Evolutionary conservation across 2,329 filamentous ascomycete genomes (phyloP).

Genomic region (Fonsecaea pugnacius): DNA sequence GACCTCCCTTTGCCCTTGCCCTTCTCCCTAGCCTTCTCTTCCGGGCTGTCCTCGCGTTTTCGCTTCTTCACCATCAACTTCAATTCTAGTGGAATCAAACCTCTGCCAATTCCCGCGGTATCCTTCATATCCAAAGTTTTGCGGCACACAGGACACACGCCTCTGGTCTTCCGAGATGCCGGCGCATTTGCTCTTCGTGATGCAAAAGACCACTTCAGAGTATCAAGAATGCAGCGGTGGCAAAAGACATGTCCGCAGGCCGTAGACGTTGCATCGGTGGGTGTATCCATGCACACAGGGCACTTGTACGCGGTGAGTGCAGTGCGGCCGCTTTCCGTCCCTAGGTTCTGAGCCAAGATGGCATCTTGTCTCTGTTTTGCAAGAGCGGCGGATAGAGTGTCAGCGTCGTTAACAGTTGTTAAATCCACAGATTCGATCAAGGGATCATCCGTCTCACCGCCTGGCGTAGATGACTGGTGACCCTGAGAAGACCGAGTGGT

Average conservation of each 20-base stretch:
- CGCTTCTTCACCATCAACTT: constrained; percentile 31
- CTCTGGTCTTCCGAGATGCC: constrained; percentile 41
- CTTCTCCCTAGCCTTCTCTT: constrained; percentile 17
- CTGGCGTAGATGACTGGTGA: not conserved
- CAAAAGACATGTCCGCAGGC: constrained; percentile 68
- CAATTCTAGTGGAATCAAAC: constrained; percentile 35
- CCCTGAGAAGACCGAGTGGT: constrained; percentile 1
- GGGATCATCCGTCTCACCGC: constrained; percentile 10
- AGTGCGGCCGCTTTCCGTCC: constrained; percentile 42
- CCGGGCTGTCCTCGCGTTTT: constrained; percentile 20
- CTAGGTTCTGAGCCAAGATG: constrained; percentile 47
- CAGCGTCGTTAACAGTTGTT: constrained; percentile 49
- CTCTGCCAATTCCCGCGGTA: constrained; percentile 38
- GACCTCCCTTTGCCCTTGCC: constrained; percentile 27
- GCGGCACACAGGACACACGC: constrained; percentile 53
- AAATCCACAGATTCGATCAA: constrained; percentile 57
- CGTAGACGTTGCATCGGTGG: constrained; percentile 63
- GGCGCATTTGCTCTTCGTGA: constrained; percentile 47
- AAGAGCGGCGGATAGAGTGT: constrained; percentile 50
- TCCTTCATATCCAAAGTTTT: constrained; percentile 48
- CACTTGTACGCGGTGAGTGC: constrained; percentile 58
- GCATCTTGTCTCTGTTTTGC: constrained; percentile 60
- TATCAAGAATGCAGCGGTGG: constrained; percentile 65
- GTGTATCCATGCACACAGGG: constrained; percentile 67
- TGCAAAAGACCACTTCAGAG: constrained; percentile 61